These are phyloP conservation scores for Scedosporium minutisporum DNA, from an alignment of 2,329 filamentous ascomycete genomes.

Conservation along the genomic window DNA sequence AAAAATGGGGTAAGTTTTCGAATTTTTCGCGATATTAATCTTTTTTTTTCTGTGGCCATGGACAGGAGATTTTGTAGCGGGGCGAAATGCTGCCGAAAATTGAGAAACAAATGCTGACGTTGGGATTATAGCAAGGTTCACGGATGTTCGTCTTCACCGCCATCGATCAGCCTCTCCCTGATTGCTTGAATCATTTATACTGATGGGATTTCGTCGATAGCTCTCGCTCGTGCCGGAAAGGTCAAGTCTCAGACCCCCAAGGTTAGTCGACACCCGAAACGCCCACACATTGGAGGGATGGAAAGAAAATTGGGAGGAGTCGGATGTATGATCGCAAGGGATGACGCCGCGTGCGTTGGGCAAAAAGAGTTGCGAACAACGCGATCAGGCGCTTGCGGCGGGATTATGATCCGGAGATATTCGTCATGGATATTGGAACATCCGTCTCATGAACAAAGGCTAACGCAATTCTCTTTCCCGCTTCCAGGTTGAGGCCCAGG, in stretches of 20 bases:
- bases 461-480: background rate
- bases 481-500: slow-evolving; percentile 69
- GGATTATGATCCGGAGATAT: background rate
- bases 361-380: background rate
- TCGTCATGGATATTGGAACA: background rate
- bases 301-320: background rate
- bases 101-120: slow-evolving; percentile 4
- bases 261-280: slow-evolving; percentile 43
- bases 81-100: background rate
- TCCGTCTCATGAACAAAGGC: background rate
- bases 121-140: slow-evolving; percentile 11
- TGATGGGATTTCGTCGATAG: slow-evolving; percentile 33
- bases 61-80: background rate
- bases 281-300: slow-evolving; percentile 5
- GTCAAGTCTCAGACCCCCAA: slow-evolving; percentile 95
- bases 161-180: slow-evolving; percentile 43
- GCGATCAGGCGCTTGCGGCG: background rate
- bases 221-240: slow-evolving; percentile 80
- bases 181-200: slow-evolving; percentile 13
- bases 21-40: too few relatives aligned
- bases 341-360: background rate
- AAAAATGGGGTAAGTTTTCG: slow-evolving; percentile 6
- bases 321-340: background rate
- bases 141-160: slow-evolving; percentile 61
- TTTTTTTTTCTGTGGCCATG: too few relatives aligned